Percentiles rank a stretch among this genome's conserved stretches.
These are phyloP conservation scores for Cajanus cajan DNA, from an alignment of 306 rosid species.

Conservation along the genomic window DNA sequence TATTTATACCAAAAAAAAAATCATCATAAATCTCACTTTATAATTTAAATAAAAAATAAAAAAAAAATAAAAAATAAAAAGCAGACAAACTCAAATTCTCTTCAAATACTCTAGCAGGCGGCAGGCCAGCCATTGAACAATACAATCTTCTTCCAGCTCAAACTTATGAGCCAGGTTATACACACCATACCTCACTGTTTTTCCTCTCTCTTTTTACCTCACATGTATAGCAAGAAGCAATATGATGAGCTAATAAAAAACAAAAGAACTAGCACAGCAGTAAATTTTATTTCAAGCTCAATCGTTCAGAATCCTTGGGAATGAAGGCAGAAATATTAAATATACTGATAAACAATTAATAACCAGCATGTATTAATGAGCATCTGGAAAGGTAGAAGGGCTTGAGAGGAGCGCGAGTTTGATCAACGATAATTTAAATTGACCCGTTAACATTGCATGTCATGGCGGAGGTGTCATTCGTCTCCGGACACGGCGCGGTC, in stretches of 20 bases:
- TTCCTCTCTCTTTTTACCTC: background rate
- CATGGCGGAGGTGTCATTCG: conserved; percentile 67
- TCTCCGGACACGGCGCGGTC: conserved; percentile 63
- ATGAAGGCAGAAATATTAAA: conserved; percentile 32
- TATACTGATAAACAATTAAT: conserved; percentile 29
- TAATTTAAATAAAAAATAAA: background rate
- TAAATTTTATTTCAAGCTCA: conserved; percentile 40
- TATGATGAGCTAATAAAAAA: background rate
- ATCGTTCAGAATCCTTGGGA: conserved; percentile 40
- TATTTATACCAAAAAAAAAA: background rate
- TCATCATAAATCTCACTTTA: background rate
- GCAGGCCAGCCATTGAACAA: background rate
- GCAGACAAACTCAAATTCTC: background rate
- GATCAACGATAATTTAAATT: conserved; percentile 36
- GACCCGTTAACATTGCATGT: conserved; percentile 30
- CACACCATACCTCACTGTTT: background rate
- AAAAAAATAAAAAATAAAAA: too few species aligned
- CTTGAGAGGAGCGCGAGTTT: conserved; percentile 39
- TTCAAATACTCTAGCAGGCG: background rate
- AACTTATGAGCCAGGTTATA: background rate
- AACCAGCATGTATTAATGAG: conserved; percentile 16
- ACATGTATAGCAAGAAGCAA: background rate
- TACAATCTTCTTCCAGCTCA: background rate
- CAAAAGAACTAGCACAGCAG: conserved; percentile 1
- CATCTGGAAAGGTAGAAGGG: conserved; percentile 4